A percentile compares a stretch with the other conserved stretches of the same genome.
Evolutionary conservation across 345 rosid genomes (phyloP).

Genomic region (Cochlearia excelsa): DNA sequence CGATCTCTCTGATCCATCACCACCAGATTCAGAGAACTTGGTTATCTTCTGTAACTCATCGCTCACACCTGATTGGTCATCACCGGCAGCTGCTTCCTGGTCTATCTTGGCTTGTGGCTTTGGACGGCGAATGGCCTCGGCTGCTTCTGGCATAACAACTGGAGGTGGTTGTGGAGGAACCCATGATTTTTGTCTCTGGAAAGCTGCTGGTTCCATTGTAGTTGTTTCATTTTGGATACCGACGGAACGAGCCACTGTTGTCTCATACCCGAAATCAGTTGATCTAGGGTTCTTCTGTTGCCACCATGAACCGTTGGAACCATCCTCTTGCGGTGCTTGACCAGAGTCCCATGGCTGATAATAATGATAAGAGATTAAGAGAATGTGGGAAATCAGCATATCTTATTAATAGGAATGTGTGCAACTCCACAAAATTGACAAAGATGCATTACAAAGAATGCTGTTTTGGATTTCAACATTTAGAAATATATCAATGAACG

Average conservation of each 20-base stretch:
- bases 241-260: slow-evolving; percentile 35
- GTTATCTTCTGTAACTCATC: slow-evolving; percentile 79
- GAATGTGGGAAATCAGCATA: neutral
- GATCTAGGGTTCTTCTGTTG: slow-evolving; percentile 61
- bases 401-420: neutral
- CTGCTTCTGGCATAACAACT: slow-evolving; percentile 88
- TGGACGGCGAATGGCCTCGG: slow-evolving; percentile 88
- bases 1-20: slow-evolving; percentile 34
- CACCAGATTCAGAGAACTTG: slow-evolving; percentile 67
- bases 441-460: neutral
- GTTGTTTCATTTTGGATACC: slow-evolving; percentile 36
- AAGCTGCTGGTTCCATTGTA: slow-evolving; percentile 42
- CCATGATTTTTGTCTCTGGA: slow-evolving; percentile 57
- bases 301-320: slow-evolving; percentile 63
- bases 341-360: slow-evolving; percentile 78
- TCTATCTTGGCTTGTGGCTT: slow-evolving; percentile 59
- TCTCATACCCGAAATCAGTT: slow-evolving; percentile 60
- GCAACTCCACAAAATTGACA: slow-evolving; percentile 6
- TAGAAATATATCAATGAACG: neutral
- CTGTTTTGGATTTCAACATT: neutral
- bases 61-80: slow-evolving; percentile 41
- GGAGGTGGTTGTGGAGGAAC: slow-evolving; percentile 97
- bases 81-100: slow-evolving; percentile 36
- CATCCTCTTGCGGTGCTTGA: slow-evolving; percentile 46
- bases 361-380: neutral